Evolutionary conservation across 345 rosid genomes (phyloP), one percentile per base, ranked within the genome.

Genomic region (Salix viminalis): DNA sequence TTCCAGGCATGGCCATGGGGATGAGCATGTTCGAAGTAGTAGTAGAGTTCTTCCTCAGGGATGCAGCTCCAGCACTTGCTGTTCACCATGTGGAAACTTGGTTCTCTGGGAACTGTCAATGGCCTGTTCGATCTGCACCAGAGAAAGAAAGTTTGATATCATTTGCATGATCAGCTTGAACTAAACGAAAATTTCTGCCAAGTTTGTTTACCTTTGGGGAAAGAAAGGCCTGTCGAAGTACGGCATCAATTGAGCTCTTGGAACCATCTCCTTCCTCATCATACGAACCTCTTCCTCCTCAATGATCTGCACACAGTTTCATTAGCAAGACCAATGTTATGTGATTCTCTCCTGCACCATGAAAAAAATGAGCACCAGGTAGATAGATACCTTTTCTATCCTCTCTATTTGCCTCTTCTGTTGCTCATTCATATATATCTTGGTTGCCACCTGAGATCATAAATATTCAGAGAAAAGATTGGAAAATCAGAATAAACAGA

Each of bases 181-280:
- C 14, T 64, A 15, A 15, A 46, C 18, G 14, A 46, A 46, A 46
- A 46, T 46, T 23, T 64, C 24, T n/a, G 67, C 0, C 32, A 19
- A 8, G 4, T 70, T 24, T 14, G 1, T 75, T 26, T 36, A 85
- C 94, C 96, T 85, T n/a, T 94, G 96, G 7, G 97, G 98, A 44
- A 75, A 83, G 83, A 94, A 94, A 65, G 98, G 97, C 69, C 89
- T 87, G 48, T 89, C 94, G 48, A 94, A 89, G 52, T 79, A 82
- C 77, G 98, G 98, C 98, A 92, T 92, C 80, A 94, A 77, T 34
- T 91, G 96, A 62, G 93, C 96, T 88, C 89, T 88, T 18, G 96
- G 97, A 58, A 94, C 83, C 98, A 94, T 94, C 81, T 92, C 93
- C 41, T 91, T 94, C 71, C 98, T 89, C 72, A 92, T 72, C 86